Conservation (phyloP, 129 eudicot species). For the Ambrosia artemisiifolia region DNA sequence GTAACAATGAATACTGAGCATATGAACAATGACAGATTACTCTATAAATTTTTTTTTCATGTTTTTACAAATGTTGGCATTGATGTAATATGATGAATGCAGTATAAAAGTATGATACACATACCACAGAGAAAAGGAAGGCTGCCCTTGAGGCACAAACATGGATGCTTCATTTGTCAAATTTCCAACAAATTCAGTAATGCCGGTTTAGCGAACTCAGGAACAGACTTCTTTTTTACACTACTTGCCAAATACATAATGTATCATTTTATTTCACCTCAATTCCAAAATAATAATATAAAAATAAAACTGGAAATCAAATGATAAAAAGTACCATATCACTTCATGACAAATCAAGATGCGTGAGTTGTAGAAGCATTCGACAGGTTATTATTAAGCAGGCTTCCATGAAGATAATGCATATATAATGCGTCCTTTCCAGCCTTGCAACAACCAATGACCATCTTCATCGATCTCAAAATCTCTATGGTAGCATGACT, state of each 20-base stretch:
- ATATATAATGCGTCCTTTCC: conserved; percentile 71
- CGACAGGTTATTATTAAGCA: conserved; percentile 8
- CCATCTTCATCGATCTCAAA: conserved; percentile 77
- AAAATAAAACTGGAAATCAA: neutral
- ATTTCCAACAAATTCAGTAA: conserved; percentile 14
- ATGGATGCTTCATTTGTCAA: conserved; percentile 30
- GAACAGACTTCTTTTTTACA: conserved; percentile 22
- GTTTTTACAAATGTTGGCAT: conserved; percentile 4
- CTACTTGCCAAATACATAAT: conserved; percentile 23
- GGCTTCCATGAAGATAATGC: conserved; percentile 66
- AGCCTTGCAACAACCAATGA: conserved; percentile 74
- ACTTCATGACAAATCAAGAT: conserved; percentile 7
- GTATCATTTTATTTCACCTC: conserved; percentile 4
- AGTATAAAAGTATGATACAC: neutral
- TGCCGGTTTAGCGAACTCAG: conserved; percentile 15
- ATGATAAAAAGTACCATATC: conserved; percentile 18
- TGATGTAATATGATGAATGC: conserved; percentile 2
- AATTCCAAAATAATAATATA: neutral
- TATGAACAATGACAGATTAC: neutral
- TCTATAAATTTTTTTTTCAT: no score
- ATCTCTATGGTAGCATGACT: conserved; percentile 53
- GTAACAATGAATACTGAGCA: conserved; percentile 12
- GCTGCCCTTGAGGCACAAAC: conserved; percentile 14
- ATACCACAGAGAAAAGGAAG: neutral
- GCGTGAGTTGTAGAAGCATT: neutral